A percentile compares a stretch with the other conserved stretches of the same genome.
Conservation (phyloP, 148 eudicot genomes). For the Vaccinium darrowii region DNA sequence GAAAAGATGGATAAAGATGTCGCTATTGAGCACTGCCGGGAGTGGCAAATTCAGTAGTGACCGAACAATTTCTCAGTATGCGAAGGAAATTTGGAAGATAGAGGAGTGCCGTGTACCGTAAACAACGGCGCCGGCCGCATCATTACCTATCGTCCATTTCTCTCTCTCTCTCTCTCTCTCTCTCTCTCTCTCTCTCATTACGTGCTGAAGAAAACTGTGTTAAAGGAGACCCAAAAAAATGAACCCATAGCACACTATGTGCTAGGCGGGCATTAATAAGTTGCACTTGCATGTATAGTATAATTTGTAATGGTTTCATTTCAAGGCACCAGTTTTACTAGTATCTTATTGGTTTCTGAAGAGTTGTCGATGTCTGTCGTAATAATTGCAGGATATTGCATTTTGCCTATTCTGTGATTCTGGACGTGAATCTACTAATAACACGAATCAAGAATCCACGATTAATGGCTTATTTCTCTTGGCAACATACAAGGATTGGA, state of each 20-base stretch:
- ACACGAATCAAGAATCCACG: too few relatives aligned
- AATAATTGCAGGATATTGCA: neutral
- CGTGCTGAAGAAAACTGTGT: neutral
- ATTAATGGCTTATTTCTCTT: too few relatives aligned
- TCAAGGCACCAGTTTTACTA: neutral
- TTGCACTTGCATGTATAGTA: neutral
- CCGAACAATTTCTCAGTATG: conserved; percentile 91
- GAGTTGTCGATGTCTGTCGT: neutral
- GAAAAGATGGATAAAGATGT: conserved; percentile 91
- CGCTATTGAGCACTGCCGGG: conserved; percentile 90
- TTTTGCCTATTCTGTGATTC: neutral
- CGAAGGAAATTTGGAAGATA: conserved; percentile 88
- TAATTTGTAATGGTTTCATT: too few relatives aligned
- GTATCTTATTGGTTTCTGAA: neutral
- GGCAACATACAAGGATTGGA: neutral
- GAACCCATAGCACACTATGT: neutral
- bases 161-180: too few relatives aligned
- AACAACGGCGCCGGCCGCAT: neutral
- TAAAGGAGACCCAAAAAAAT: neutral
- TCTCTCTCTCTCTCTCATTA: too few relatives aligned
- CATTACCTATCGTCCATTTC: neutral
- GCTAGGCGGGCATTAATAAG: neutral
- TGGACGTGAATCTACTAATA: neutral
- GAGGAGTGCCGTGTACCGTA: conserved; percentile 66
- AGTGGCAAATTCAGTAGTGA: conserved; percentile 98